These are phyloP conservation scores for Buxus sempervirens DNA, from an alignment of 164 flowering plant genomes.

Conservation along the genomic window DNA sequence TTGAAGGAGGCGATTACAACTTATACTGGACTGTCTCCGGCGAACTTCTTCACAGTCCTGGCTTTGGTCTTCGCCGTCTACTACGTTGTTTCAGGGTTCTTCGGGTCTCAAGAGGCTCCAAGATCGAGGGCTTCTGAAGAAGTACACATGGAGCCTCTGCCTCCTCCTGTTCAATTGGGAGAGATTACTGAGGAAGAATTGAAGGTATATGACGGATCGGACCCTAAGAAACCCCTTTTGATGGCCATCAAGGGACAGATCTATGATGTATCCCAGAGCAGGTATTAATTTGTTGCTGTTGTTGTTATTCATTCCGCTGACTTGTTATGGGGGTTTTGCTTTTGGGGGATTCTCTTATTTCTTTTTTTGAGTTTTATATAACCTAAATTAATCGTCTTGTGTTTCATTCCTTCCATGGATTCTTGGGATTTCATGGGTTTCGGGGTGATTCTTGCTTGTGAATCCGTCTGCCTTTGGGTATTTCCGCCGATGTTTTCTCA, in stretches of 20 bases:
- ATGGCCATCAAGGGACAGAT: constrained; percentile 99
- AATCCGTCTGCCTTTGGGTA: no score
- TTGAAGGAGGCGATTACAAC: constrained; percentile 68
- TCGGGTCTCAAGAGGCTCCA: constrained; percentile 25
- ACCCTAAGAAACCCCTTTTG: constrained; percentile 75
- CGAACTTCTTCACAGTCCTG: constrained; percentile 76
- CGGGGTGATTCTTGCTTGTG: neutral
- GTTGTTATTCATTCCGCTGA: no score
- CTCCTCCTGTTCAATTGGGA: constrained; percentile 95
- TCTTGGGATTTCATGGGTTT: neutral
- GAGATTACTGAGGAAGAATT: constrained; percentile 83
- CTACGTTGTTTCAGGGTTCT: constrained; percentile 38
- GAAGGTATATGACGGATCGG: constrained; percentile 78
- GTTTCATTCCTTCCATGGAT: neutral
- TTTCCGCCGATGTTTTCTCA: no score
- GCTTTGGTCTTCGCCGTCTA: constrained; percentile 44
- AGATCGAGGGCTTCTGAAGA: constrained; percentile 35
- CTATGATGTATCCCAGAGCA: constrained; percentile 90
- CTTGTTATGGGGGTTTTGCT: neutral
- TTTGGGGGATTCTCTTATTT: no score
- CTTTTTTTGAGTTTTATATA: neutral
- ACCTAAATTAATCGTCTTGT: neutral
- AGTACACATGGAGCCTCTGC: constrained; percentile 64
- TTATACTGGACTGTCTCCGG: constrained; percentile 87
- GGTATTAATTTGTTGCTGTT: constrained; percentile 23